Percentiles rank a stretch among this genome's conserved stretches.
These are phyloP conservation scores for Annulohypoxylon truncatum DNA, from an alignment of 2,329 filamentous ascomycete genomes.

Conservation along the genomic window DNA sequence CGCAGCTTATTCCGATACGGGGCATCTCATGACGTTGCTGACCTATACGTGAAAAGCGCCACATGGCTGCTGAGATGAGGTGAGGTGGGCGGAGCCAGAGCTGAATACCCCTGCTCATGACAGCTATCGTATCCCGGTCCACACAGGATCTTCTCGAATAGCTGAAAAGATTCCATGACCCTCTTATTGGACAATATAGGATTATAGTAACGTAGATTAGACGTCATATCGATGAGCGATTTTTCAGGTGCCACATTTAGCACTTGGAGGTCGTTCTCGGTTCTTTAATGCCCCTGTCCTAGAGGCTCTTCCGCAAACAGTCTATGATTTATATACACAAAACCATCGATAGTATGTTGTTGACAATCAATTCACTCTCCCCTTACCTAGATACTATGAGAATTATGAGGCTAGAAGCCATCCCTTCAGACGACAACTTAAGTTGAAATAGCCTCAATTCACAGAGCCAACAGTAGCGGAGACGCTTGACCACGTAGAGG, in stretches of 20 bases:
- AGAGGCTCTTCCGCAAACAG: not conserved
- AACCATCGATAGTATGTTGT: not conserved
- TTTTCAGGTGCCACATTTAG: not conserved
- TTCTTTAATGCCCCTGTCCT: not conserved
- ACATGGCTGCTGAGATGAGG: conserved; percentile 30
- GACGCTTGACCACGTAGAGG: not conserved
- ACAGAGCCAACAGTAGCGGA: not conserved
- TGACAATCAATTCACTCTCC: not conserved
- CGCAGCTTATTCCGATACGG: conserved; percentile 20
- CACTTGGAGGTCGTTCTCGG: not conserved
- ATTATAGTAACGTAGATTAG: not conserved
- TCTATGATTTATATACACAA: not conserved
- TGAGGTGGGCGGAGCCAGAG: conserved; percentile 3
- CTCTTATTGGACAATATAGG: not conserved
- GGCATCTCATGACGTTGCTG: conserved; percentile 20
- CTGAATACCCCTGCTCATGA: conserved; percentile 8
- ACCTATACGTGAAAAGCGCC: conserved; percentile 15
- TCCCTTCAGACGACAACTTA: not conserved
- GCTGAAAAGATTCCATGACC: not conserved
- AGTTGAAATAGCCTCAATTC: not conserved
- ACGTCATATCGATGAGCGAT: not conserved
- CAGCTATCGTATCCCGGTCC: not conserved
- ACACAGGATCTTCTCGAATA: not conserved
- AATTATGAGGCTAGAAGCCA: not conserved
- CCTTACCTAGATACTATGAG: not conserved